A percentile compares a stretch with the other conserved stretches of the same genome.
These are phyloP conservation scores for Cadophora sp. DNA, from an alignment of 2,329 filamentous ascomycete genomes.

Conservation along the genomic window DNA sequence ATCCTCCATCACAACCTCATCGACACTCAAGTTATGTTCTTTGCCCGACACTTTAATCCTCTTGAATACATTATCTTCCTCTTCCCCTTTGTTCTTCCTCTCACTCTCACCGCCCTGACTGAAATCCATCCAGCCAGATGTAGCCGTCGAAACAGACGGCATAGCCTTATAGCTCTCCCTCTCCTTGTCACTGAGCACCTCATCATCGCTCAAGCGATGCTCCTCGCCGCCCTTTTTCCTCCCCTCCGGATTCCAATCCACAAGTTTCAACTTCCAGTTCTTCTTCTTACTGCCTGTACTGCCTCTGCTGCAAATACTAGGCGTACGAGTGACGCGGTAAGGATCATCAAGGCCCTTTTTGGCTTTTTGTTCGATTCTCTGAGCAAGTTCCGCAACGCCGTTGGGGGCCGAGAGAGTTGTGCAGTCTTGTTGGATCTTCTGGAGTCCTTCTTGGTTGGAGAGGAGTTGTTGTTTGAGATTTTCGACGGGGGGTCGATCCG, in stretches of 20 bases:
- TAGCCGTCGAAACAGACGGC: conserved; percentile 2
- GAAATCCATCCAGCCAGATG: background rate
- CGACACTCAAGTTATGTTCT: conserved; percentile 13
- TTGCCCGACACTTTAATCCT: background rate
- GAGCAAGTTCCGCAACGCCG: conserved; percentile 14
- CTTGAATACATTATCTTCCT: background rate
- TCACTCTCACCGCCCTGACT: background rate
- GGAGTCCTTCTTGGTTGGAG: conserved; percentile 28
- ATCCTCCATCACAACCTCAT: conserved; percentile 15
- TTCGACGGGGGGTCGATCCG: conserved; percentile 21
- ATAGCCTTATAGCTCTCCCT: conserved; percentile 3
- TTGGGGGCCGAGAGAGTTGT: background rate
- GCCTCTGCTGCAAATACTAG: conserved; percentile 2
- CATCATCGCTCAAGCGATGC: conserved; percentile 22
- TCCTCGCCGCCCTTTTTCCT: conserved; percentile 8
- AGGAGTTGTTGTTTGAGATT: conserved; percentile 26
- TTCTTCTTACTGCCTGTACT: conserved; percentile 2
- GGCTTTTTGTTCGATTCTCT: background rate
- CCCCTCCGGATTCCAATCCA: conserved; percentile 20
- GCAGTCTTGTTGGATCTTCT: conserved; percentile 18
- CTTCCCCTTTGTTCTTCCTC: background rate
- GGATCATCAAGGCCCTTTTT: background rate
- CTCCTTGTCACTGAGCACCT: background rate
- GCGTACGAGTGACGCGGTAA: background rate
- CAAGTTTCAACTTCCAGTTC: conserved; percentile 23